Conservation (phyloP, 768 basidiomycete genomes). For the Psilocybe tampanensis region DNA sequence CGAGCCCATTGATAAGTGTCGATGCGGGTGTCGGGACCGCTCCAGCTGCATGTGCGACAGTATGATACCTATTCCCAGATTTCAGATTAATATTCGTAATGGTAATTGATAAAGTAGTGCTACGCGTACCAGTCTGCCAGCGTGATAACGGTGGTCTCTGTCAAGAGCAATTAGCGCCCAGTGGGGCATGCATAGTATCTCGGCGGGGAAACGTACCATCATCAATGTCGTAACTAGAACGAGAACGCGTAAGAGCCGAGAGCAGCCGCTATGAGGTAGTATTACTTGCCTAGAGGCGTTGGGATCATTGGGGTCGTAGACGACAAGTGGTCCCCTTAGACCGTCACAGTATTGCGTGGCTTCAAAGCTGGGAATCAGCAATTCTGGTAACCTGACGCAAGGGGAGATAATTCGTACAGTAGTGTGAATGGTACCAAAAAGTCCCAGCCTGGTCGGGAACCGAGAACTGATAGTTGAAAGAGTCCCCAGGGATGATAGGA, state of each 20-base stretch:
- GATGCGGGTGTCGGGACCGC: slow-evolving; percentile 30
- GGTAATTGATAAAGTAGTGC: neutral
- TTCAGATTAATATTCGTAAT: neutral
- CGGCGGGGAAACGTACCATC: slow-evolving; percentile 31
- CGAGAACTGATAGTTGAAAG: slow-evolving; percentile 26
- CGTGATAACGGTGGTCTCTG: slow-evolving; percentile 29
- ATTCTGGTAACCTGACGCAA: neutral
- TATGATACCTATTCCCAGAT: slow-evolving; percentile 27
- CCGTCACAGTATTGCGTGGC: slow-evolving; percentile 60
- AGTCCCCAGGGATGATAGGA: slow-evolving; percentile 37
- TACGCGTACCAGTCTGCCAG: slow-evolving; percentile 34
- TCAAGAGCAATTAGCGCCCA: neutral
- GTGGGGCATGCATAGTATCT: neutral
- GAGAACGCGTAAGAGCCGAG: neutral
- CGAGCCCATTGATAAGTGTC: slow-evolving; percentile 50
- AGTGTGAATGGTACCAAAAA: slow-evolving; percentile 47
- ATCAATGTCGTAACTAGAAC: slow-evolving; percentile 32
- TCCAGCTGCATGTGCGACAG: slow-evolving; percentile 25
- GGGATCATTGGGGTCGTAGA: slow-evolving; percentile 27
- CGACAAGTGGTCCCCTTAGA: slow-evolving; percentile 37
- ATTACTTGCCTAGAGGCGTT: slow-evolving; percentile 17
- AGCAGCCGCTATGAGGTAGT: too few species aligned
- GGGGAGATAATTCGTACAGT: slow-evolving; percentile 22
- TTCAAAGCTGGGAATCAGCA: slow-evolving; percentile 2
- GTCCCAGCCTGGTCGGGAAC: slow-evolving; percentile 38